Evolutionary conservation across 441 rosid genomes (phyloP).

Genomic region (Viola pubescens): DNA sequence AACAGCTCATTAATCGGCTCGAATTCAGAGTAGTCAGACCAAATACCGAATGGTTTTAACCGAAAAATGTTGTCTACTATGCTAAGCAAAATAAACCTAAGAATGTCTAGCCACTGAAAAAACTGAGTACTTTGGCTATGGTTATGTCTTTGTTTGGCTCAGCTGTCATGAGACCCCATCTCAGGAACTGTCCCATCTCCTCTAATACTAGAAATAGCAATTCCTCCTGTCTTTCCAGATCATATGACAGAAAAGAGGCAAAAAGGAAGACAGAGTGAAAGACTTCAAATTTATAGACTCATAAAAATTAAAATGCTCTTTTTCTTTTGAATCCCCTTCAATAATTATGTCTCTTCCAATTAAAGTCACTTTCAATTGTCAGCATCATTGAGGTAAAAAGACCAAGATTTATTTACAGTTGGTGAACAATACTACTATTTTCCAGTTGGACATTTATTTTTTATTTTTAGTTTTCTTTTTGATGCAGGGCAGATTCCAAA

Average conservation of each 20-base stretch:
- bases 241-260: conserved; percentile 34
- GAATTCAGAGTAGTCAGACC: too few relatives aligned
- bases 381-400: conserved; percentile 20
- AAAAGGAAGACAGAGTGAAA: conserved; percentile 27
- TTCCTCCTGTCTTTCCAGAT: conserved; percentile 38
- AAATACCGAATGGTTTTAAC: too few relatives aligned
- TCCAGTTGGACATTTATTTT: conserved; percentile 23
- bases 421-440: conserved; percentile 20
- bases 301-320: conserved; percentile 13
- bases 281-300: too few relatives aligned
- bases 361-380: conserved; percentile 34
- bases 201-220: conserved; percentile 19
- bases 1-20: conserved; percentile 14
- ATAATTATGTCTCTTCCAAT: conserved; percentile 40
- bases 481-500: background rate
- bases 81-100: conserved; percentile 18
- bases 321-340: conserved; percentile 37
- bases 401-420: conserved; percentile 16
- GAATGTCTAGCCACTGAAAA: conserved; percentile 18
- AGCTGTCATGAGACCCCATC: conserved; percentile 51
- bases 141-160: conserved; percentile 25
- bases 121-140: conserved; percentile 19
- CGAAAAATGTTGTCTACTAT: too few relatives aligned
- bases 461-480: background rate
- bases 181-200: conserved; percentile 26